Conservation (phyloP, 129 eudicot genomes). For the Calendula officinalis region DNA sequence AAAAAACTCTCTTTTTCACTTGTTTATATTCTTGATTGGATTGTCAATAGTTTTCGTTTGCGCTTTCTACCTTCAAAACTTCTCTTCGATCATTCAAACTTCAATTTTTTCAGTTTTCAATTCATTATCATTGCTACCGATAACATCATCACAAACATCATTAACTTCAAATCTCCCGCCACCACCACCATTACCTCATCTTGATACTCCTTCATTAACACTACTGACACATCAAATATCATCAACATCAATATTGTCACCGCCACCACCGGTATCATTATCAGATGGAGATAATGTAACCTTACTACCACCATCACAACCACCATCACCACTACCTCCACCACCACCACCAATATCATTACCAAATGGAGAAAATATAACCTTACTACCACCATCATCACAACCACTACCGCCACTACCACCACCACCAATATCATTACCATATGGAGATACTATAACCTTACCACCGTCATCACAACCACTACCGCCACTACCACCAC, state of each 20-base stretch:
- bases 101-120: slow-evolving; percentile 1
- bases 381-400: background rate
- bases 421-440: background rate
- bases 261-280: background rate
- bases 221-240: background rate
- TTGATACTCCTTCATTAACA: background rate
- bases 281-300: background rate
- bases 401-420: background rate
- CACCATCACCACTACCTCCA: background rate
- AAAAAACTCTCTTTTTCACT: slow-evolving; percentile 22
- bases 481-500: background rate
- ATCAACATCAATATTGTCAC: background rate
- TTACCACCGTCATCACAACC: background rate
- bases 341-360: background rate
- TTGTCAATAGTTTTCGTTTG: slow-evolving; percentile 44
- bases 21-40: slow-evolving; percentile 44
- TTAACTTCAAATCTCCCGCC: background rate
- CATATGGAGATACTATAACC: background rate
- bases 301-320: background rate
- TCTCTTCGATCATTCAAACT: slow-evolving; percentile 20
- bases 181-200: background rate
- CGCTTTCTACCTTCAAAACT: slow-evolving; percentile 33
- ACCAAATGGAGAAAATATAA: background rate
- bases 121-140: background rate
- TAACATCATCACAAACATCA: background rate